Evolutionary conservation across 2,329 filamentous ascomycete species (phyloP).

Genomic region (Chrysoporthe austroafricana): DNA sequence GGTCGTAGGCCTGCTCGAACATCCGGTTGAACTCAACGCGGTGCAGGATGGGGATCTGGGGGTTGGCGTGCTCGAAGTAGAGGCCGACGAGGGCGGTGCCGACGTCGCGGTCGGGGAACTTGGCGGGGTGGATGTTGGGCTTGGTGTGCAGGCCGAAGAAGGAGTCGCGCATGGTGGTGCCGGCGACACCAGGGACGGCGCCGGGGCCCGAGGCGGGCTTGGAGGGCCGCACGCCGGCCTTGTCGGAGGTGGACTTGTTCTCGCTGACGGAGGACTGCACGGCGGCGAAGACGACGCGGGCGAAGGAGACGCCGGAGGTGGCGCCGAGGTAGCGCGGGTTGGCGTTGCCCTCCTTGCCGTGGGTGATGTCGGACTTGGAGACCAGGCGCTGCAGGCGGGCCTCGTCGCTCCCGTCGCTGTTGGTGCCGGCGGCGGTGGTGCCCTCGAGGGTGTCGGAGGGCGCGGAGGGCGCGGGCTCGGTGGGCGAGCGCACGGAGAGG

Average conservation of each 20-base stretch:
- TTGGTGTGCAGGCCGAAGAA: constrained; percentile 97
- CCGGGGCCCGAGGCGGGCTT: constrained; percentile 51
- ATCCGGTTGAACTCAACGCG: constrained; percentile 86
- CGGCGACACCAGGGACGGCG: constrained; percentile 51
- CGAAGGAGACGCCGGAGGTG: constrained; percentile 90
- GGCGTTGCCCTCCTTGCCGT: constrained; percentile 54
- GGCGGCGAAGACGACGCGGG: constrained; percentile 89
- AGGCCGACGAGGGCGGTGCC: constrained; percentile 74
- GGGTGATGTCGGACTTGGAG: constrained; percentile 52
- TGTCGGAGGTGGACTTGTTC: constrained; percentile 70
- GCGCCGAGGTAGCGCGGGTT: constrained; percentile 83
- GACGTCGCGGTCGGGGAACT: constrained; percentile 79
- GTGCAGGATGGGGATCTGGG: constrained; percentile 92
- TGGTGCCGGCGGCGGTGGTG: constrained; percentile 39
- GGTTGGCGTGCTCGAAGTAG: constrained; percentile 96
- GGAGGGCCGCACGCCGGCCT: constrained; percentile 62
- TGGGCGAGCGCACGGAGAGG: constrained; percentile 39
- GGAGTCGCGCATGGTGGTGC: constrained; percentile 88
- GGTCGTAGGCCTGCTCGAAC: constrained; percentile 79
- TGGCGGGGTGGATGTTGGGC: constrained; percentile 81
- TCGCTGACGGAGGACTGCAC: constrained; percentile 74
- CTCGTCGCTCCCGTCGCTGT: constrained; percentile 56
- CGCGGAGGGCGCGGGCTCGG: constrained; percentile 38
- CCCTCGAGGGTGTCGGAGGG: constrained; percentile 40
- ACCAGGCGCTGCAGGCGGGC: constrained; percentile 68